Conservation (phyloP, 768 basidiomycete genomes). For the Rhizopogon vesiculosus region DNA sequence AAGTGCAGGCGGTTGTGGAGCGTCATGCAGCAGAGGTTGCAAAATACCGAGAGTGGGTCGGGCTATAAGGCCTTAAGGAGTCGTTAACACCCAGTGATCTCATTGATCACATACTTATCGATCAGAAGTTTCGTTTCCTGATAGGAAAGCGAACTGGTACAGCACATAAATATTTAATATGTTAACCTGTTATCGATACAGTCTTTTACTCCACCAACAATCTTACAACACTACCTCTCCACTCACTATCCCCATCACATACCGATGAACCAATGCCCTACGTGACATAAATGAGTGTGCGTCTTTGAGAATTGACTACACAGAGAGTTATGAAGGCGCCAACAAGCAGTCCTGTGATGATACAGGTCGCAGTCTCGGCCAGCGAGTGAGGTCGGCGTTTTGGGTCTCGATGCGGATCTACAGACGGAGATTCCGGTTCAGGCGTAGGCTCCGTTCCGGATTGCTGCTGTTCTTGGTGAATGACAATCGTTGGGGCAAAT, state of each 20-base stretch:
- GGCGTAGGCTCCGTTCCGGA: constrained; percentile 6
- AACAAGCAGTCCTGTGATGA: constrained; percentile 55
- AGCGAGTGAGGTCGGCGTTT: constrained; percentile 19
- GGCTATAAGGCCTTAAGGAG: constrained; percentile 15
- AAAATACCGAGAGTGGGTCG: constrained; percentile 50
- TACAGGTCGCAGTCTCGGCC: constrained; percentile 37
- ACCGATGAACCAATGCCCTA: background rate
- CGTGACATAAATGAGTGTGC: constrained; percentile 39
- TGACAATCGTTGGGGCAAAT: constrained; percentile 21
- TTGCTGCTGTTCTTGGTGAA: constrained; percentile 13
- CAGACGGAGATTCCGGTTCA: constrained; percentile 7
- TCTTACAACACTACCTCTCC: background rate
- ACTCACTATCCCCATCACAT: background rate
- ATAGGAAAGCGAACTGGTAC: background rate
- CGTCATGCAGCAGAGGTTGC: constrained; percentile 56
- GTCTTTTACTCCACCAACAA: constrained; percentile 1
- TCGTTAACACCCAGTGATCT: background rate
- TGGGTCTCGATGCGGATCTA: constrained; percentile 10
- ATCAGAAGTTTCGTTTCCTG: background rate
- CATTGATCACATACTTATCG: background rate
- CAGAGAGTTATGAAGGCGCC: constrained; percentile 54
- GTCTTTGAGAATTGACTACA: constrained; percentile 41
- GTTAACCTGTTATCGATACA: constrained; percentile 17
- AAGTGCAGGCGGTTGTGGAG: constrained; percentile 53
- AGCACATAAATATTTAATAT: constrained; percentile 22